Evolutionary conservation across 306 rosid genomes (phyloP).

Genomic region (Cucurbita maxima): DNA sequence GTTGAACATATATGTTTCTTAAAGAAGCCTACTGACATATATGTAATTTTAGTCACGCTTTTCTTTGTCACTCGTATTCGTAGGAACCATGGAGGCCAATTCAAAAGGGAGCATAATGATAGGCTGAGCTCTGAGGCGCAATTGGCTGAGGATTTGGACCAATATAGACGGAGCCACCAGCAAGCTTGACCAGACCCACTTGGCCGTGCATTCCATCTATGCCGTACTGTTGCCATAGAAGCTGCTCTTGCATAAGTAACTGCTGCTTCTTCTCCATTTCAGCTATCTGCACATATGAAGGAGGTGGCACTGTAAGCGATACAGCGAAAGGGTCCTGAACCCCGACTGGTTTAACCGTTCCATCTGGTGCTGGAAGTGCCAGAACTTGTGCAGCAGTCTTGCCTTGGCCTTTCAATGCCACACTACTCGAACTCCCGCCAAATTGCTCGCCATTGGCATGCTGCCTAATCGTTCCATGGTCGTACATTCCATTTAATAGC

Average conservation of each 20-base stretch:
- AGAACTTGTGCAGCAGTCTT: constrained; percentile 32
- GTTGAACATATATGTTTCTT: no score
- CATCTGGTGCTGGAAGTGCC: constrained; percentile 81
- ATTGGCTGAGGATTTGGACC: constrained; percentile 24
- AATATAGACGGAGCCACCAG: constrained; percentile 30
- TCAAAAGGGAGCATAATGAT: constrained; percentile 36
- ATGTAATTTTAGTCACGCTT: neutral
- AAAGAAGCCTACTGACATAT: neutral
- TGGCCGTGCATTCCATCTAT: constrained; percentile 78
- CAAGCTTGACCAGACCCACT: constrained; percentile 34
- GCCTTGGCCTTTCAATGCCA: constrained; percentile 38
- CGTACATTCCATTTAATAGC: constrained; percentile 77
- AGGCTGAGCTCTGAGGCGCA: constrained; percentile 58
- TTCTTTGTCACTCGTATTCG: neutral
- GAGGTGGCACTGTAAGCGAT: constrained; percentile 61
- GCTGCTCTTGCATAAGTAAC: constrained; percentile 59
- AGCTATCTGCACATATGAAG: constrained; percentile 77
- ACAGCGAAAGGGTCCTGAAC: constrained; percentile 73
- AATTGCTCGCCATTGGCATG: constrained; percentile 42
- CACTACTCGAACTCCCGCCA: constrained; percentile 76
- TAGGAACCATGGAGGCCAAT: neutral
- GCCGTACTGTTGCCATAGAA: constrained; percentile 65
- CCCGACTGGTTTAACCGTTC: constrained; percentile 44
- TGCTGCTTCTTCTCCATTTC: constrained; percentile 81
- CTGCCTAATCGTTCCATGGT: constrained; percentile 72